Evolutionary conservation across 768 basidiomycete genomes (phyloP).

Genomic region (Leucogyrophana mollusca): DNA sequence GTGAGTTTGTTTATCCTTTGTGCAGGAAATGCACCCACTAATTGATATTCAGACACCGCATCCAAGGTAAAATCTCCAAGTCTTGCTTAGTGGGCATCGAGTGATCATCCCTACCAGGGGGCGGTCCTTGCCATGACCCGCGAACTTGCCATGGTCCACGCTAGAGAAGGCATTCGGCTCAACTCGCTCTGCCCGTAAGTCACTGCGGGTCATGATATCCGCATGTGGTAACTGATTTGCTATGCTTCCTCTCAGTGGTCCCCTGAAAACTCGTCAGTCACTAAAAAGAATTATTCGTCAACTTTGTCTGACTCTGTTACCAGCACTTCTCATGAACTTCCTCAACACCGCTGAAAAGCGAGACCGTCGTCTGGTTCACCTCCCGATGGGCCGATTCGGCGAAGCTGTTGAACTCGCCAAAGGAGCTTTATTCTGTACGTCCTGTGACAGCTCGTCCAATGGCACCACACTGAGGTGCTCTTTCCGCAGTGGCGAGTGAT

Average conservation of each 20-base stretch:
- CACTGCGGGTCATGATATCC: neutral
- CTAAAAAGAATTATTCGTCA: neutral
- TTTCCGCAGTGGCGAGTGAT: constrained; percentile 74
- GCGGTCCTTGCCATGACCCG: constrained; percentile 99
- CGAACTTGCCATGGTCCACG: constrained; percentile 97
- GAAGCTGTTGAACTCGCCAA: constrained; percentile 95
- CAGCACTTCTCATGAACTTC: constrained; percentile 98
- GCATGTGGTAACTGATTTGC: constrained; percentile 1
- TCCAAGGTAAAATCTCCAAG: constrained; percentile 65
- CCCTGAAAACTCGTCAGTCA: constrained; percentile 85
- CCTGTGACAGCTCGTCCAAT: constrained; percentile 4
- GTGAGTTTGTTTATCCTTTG: constrained; percentile 44
- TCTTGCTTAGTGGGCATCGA: neutral
- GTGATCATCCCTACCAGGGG: constrained; percentile 49
- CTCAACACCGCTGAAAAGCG: constrained; percentile 95
- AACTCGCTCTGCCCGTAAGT: constrained; percentile 96
- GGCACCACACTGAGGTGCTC: constrained; percentile 3
- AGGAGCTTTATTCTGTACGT: constrained; percentile 89
- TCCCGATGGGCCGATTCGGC: constrained; percentile 97
- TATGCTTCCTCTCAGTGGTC: constrained; percentile 57
- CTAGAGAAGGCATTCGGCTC: constrained; percentile 92
- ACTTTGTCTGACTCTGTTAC: neutral
- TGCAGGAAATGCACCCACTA: neutral
- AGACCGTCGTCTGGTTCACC: constrained; percentile 83
- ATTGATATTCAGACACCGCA: constrained; percentile 69